Percentiles rank a stretch among this genome's conserved stretches.
Conservation (phyloP, 2,329 filamentous ascomycete species). For the Fusarium burgessii region DNA sequence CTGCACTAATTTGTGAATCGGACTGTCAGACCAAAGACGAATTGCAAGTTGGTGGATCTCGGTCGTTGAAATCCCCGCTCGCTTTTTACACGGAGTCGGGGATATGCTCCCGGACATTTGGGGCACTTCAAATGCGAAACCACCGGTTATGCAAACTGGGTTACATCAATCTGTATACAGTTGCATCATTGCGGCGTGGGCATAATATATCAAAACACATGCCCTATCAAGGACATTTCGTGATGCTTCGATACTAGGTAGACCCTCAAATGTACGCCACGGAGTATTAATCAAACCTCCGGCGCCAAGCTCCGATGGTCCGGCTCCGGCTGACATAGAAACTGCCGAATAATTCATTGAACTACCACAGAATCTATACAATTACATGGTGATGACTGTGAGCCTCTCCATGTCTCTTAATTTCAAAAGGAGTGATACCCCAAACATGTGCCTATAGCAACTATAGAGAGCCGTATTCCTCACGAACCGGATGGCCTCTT, state of each 20-base stretch:
- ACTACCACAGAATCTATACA: not conserved
- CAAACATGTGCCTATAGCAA: not conserved
- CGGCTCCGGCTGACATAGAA: not conserved
- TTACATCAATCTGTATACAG: not conserved
- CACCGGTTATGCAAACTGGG: not conserved
- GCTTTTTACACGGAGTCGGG: slow-evolving; percentile 34
- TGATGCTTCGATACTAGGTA: not conserved
- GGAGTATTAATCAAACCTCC: not conserved
- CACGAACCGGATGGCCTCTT: not conserved
- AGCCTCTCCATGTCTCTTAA: too few relatives aligned
- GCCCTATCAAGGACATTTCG: not conserved
- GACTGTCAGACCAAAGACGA: not conserved
- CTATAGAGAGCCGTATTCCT: not conserved
- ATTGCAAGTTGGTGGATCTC: slow-evolving; percentile 22
- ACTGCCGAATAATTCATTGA: not conserved
- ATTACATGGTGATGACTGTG: not conserved
- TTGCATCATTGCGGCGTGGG: not conserved
- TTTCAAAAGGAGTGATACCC: too few relatives aligned
- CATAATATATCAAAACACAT: not conserved
- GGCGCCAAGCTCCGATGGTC: not conserved
- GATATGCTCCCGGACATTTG: slow-evolving; percentile 24
- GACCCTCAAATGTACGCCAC: too few relatives aligned
- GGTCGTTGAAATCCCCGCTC: slow-evolving; percentile 32
- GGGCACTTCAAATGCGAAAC: not conserved
- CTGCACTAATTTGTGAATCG: not conserved